phyloP scores from a whole-genome alignment of 345 rosid genomes.

The Pugionium dolabratum region DNA sequence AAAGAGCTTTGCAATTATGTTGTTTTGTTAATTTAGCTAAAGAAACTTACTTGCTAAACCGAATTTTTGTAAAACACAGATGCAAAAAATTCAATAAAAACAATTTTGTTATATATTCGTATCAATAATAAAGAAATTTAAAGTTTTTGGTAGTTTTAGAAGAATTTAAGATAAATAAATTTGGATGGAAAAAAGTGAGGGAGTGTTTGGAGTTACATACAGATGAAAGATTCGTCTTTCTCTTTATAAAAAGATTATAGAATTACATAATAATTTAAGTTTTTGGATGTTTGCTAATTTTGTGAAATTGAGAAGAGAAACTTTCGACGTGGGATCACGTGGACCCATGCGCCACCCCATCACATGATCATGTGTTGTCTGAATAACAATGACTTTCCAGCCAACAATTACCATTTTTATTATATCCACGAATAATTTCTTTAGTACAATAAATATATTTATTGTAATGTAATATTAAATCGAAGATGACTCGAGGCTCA shows the following conservation, averaged over 20 bases:
- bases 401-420: slow-evolving; percentile 37
- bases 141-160: slow-evolving; percentile 16
- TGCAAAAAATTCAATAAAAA: too few relatives aligned
- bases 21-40: too few relatives aligned
- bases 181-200: background rate
- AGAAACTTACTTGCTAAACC: too few relatives aligned
- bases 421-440: slow-evolving; percentile 9
- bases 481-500: slow-evolving; percentile 28
- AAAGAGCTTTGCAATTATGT: too few relatives aligned
- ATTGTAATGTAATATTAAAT: slow-evolving; percentile 2
- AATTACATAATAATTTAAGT: slow-evolving; percentile 10
- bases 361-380: slow-evolving; percentile 69
- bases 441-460: background rate
- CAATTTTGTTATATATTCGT: too few relatives aligned
- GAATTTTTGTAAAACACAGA: too few relatives aligned
- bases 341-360: slow-evolving; percentile 59
- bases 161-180: slow-evolving; percentile 26
- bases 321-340: slow-evolving; percentile 52
- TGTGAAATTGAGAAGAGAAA: slow-evolving; percentile 38
- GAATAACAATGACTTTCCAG: slow-evolving; percentile 59
- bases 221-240: slow-evolving; percentile 44
- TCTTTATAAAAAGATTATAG: background rate
- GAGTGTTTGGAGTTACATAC: slow-evolving; percentile 41
- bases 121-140: too few relatives aligned
- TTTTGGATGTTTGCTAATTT: slow-evolving; percentile 36